Base-by-base conservation (phyloP, 2,329 filamentous ascomycete genomes). In the Alternaria tenuissima region DNA sequence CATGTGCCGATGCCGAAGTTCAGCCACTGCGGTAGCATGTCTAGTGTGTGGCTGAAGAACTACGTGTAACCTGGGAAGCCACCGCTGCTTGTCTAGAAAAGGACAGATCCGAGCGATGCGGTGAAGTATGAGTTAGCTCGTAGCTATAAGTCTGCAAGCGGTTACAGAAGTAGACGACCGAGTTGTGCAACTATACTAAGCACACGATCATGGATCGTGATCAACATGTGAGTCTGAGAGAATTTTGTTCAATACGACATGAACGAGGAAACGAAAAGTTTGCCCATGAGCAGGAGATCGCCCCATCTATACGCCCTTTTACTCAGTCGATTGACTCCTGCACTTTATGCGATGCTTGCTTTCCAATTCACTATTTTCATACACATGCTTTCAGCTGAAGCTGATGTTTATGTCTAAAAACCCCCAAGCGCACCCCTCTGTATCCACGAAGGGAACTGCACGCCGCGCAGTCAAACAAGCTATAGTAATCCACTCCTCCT, bases 1-100 rank as follows among this genome's bases (percentile, higher is more conserved):
- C 46, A n/a, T 36, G 20, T 34, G 32, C 46, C 30, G 46, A 48
- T 24, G 46, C 46, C 46, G 46, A 48, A 48, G 30, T 48, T 48
- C 18, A 22, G 30, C 46, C 46, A 48, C 30, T 20, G 7, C 46
- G 30, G 20, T 20, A 20, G 44, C 18, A 34, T 48, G 44, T 18
- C 44, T 48, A 48, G 44, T 48, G 44, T 9, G 44, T 48, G 44
- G 44, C 44, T 48, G 44, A 34, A 34, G 11, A 34, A 48, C 28
- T 38, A 22, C 30, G 26, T 47, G 28, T 26, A 47, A 47, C 18
- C 44, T 30, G 28, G 28, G 28, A 47, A 47, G 44, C 44, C 9
- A 18, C 30, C 44, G 18, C 12, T 47, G 18, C 44, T 47, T 20
- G 28, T 34, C 28, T 30, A 48, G 28, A 48, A 34, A 18, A 32